Percentiles rank a stretch among this genome's conserved stretches.
Conservation (phyloP, 257 asterid genomes). For the Solanum gandarillasii region DNA sequence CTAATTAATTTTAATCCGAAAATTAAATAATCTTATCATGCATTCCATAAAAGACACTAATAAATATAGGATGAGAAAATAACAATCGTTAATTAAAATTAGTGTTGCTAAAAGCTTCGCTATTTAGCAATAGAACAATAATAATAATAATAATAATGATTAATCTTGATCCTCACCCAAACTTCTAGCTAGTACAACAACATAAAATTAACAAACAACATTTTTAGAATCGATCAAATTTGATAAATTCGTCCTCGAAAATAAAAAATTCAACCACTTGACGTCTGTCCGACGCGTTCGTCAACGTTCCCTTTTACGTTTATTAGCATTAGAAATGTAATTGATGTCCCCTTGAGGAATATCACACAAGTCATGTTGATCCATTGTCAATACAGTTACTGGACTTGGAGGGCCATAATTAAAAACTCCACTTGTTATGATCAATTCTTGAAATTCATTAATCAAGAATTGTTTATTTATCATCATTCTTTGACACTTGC, state of each 20-base stretch:
- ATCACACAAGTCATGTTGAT: constrained; percentile 4
- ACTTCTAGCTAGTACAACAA: background rate
- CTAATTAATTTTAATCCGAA: too few relatives aligned
- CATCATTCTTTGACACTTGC: constrained; percentile 30
- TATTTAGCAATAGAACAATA: background rate
- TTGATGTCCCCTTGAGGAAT: background rate
- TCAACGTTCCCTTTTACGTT: constrained; percentile 32
- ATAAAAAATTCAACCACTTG: background rate
- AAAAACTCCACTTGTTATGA: background rate
- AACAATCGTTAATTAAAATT: background rate
- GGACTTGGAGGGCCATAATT: constrained; percentile 47
- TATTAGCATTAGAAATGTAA: constrained; percentile 6
- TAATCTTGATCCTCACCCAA: background rate
- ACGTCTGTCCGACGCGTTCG: background rate
- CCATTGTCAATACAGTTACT: constrained; percentile 41
- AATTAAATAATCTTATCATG: background rate
- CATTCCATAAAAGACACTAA: background rate
- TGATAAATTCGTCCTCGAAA: background rate
- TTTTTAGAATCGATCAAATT: background rate
- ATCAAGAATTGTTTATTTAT: constrained; percentile 11
- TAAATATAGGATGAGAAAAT: background rate
- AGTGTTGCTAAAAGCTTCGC: background rate
- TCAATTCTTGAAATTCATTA: background rate
- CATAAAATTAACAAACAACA: background rate
- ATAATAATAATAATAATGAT: too few relatives aligned